Base-by-base conservation (phyloP, 768 basidiomycete genomes). In the Solioccasus polychromus region DNA sequence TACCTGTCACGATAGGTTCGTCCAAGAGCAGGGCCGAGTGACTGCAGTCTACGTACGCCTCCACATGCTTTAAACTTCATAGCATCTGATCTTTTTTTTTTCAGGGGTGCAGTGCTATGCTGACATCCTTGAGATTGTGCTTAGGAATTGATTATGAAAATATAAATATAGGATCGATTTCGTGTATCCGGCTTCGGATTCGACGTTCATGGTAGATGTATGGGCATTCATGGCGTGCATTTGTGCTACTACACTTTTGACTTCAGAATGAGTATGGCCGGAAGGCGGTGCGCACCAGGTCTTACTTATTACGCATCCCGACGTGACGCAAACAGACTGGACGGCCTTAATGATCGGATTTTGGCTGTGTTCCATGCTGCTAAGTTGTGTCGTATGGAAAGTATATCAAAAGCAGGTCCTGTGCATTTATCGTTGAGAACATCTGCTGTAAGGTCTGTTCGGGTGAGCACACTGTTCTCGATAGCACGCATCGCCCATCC, bases 401-500 rank as follows among this genome's bases (percentile, higher is more conserved):
- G 57, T 62, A 42, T 49, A 50, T 5, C 19, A 31, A 19, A 14
- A 2, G n/a, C 17, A 14, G 34, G 24, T 22, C 36, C 35, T 14
- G 8, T 18, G 17, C 17, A 8, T 29, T 34, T 17, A 20, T 34
- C 10, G 19, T n/a, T 58, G 1, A 52, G 34, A 3, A n/a, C 10
- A 25, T 36, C 22, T 39, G 2, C 9, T 32, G 25, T 8, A 42
- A 62, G 55, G 60, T 37, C 45, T 39, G 52, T 60, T 15, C 59
- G 59, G 18, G 43, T 51, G 51, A 61, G 57, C 28, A 46, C 56
- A 32, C 23, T 53, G 25, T 48, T 53, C 23, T 61, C 60, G 18
- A 36, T 61, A 24, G 51, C 44, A 34, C 59, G 60, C 25, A 47
- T 61, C 14, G 45, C 43, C 22, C 50, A 55, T 44, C 39, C 50